Evolutionary conservation across 2,329 filamentous ascomycete genomes (phyloP).

Genomic region (Hymenoscyphus albidus): DNA sequence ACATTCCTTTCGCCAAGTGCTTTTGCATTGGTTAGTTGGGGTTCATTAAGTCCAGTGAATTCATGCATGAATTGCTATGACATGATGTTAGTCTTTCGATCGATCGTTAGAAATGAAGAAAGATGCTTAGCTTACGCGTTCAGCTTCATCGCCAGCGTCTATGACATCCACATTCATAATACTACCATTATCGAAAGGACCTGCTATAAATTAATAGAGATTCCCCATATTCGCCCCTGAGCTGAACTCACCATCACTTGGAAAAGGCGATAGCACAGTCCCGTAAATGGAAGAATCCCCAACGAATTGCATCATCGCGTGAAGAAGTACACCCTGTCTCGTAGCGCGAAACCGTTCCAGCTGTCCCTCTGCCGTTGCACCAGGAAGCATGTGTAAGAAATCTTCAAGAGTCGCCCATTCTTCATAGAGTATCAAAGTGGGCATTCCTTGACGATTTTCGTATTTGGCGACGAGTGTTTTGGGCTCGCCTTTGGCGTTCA

Average conservation of each 20-base stretch:
- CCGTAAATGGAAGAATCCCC: neutral
- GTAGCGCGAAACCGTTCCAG: neutral
- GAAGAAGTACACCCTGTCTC: neutral
- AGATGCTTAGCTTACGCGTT: neutral
- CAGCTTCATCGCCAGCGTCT: neutral
- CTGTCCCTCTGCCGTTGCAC: neutral
- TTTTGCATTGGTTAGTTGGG: neutral
- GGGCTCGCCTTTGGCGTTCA: neutral
- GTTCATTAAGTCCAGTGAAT: neutral
- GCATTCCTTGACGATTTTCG: neutral
- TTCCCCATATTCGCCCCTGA: no score
- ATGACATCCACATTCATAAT: neutral
- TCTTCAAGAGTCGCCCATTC: neutral
- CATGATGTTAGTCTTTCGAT: neutral
- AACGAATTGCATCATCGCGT: neutral
- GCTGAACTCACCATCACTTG: no score
- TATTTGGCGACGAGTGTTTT: neutral
- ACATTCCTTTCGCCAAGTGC: neutral
- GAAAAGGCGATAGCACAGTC: no score
- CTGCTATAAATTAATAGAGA: no score
- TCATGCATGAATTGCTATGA: neutral
- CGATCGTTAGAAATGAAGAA: neutral
- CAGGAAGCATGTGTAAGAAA: neutral
- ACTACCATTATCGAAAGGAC: neutral
- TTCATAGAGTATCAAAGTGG: neutral